phyloP scores from a whole-genome alignment of 2,329 filamentous ascomycete genomes.

The Hymenotorrendiella dingleyae region DNA sequence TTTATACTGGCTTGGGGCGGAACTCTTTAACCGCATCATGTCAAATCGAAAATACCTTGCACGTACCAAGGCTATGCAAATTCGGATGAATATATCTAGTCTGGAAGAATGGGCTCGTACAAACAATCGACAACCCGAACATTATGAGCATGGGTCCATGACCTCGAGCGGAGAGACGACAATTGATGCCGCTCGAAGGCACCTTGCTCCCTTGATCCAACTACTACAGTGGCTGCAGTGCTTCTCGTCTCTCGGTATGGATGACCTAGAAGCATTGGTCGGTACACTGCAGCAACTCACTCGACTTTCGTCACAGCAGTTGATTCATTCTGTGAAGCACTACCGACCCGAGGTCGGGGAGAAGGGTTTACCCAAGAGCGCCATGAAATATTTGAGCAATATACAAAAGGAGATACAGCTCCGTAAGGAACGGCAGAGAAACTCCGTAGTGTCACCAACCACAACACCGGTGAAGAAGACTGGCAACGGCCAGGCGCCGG shows the following conservation, averaged over 20 bases:
- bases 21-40: conserved; percentile 98
- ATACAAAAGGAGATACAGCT: conserved; percentile 69
- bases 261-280: conserved; percentile 83
- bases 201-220: conserved; percentile 87
- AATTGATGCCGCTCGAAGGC: conserved; percentile 73
- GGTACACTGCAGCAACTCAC: conserved; percentile 87
- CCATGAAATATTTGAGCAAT: conserved; percentile 76
- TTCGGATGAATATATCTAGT: conserved; percentile 95
- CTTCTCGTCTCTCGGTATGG: conserved; percentile 81
- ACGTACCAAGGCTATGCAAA: conserved; percentile 98
- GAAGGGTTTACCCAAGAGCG: conserved; percentile 81
- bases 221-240: conserved; percentile 96
- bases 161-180: conserved; percentile 80
- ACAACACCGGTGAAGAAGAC: conserved; percentile 34
- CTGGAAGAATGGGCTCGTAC: conserved; percentile 92
- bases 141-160: conserved; percentile 89
- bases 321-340: conserved; percentile 86
- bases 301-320: conserved; percentile 75
- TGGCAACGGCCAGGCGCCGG: conserved; percentile 39
- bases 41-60: conserved; percentile 91
- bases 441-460: conserved; percentile 40
- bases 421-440: conserved; percentile 49
- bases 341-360: conserved; percentile 95
- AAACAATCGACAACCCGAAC: conserved; percentile 91
- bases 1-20: conserved; percentile 91